phyloP scores from a whole-genome alignment of 2,329 filamentous ascomycete species.

The Hypomyces rosellus region DNA sequence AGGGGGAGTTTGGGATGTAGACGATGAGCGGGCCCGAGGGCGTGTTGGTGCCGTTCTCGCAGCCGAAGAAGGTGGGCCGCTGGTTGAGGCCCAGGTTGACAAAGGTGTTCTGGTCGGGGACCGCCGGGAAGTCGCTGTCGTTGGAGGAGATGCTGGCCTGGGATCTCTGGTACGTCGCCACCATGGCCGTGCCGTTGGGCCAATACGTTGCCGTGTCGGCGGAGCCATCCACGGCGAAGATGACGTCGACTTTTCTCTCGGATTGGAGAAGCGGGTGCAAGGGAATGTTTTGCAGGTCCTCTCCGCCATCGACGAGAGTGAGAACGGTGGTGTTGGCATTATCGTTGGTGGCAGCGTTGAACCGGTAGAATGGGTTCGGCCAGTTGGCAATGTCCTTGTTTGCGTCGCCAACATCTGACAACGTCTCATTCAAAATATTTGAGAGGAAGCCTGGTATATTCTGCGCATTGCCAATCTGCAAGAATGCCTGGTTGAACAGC shows the following conservation, averaged over 20 bases:
- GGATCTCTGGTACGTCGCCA: slow-evolving; percentile 64
- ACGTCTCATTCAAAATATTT: slow-evolving; percentile 43
- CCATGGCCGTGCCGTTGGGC: slow-evolving; percentile 71
- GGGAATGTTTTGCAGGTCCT: slow-evolving; percentile 74
- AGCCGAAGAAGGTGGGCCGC: slow-evolving; percentile 75
- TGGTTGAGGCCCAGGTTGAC: slow-evolving; percentile 69
- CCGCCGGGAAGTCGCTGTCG: slow-evolving; percentile 62
- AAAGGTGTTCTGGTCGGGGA: slow-evolving; percentile 72
- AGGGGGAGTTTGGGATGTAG: slow-evolving; percentile 78
- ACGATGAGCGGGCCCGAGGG: slow-evolving; percentile 58
- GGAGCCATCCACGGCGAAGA: slow-evolving; percentile 74
- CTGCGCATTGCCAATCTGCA: slow-evolving; percentile 45
- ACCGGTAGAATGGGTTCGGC: slow-evolving; percentile 71
- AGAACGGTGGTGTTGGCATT: slow-evolving; percentile 49
- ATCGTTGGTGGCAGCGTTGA: slow-evolving; percentile 52
- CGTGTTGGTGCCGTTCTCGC: slow-evolving; percentile 36
- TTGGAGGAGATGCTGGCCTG: slow-evolving; percentile 43
- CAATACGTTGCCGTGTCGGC: slow-evolving; percentile 64
- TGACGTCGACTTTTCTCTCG: slow-evolving; percentile 65
- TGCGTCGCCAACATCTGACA: slow-evolving; percentile 48
- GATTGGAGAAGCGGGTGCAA: slow-evolving; percentile 72
- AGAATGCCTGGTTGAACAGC: slow-evolving; percentile 74
- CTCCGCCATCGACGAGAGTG: slow-evolving; percentile 71
- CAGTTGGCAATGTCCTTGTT: slow-evolving; percentile 69
- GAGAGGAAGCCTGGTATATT: slow-evolving; percentile 44